phyloP scores from a whole-genome alignment of 140 eudicot species.

The Bidens hawaiensis region DNA sequence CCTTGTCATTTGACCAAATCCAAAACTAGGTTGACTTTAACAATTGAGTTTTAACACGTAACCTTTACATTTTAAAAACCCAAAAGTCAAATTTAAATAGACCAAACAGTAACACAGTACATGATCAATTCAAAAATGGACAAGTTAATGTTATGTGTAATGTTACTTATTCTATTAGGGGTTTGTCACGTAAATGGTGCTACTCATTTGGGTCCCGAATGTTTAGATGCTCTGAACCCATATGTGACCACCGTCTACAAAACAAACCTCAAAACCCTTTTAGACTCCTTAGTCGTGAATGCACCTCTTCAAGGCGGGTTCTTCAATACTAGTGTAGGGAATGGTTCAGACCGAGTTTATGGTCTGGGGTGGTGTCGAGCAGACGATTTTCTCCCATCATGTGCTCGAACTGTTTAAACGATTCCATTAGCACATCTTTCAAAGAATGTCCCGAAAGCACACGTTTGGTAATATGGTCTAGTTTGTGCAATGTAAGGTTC shows the following conservation, averaged over 20 bases:
- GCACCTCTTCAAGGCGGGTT: conserved; percentile 22
- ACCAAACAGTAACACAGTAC: background rate
- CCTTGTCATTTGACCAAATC: conserved; percentile 18
- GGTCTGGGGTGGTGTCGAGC: conserved; percentile 31
- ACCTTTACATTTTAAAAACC: background rate
- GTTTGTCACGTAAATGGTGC: conserved; percentile 7
- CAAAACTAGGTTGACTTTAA: conserved; percentile 15
- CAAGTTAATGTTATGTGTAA: conserved; percentile 1
- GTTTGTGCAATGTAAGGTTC: conserved; percentile 26
- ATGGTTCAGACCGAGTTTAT: conserved; percentile 16
- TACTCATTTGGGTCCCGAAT: background rate
- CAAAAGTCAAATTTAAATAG: background rate
- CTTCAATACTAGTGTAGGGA: conserved; percentile 21
- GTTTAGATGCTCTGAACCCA: conserved; percentile 9
- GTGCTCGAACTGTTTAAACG: conserved; percentile 17
- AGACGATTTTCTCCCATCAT: conserved; percentile 17
- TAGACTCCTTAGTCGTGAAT: background rate
- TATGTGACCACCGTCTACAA: conserved; percentile 3
- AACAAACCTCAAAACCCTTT: conserved; percentile 17
- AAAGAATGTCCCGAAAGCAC: conserved; percentile 21
- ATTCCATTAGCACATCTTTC: conserved; percentile 3
- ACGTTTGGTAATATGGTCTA: conserved; percentile 19
- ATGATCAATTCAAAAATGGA: conserved; percentile 10
- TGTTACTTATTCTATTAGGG: background rate
- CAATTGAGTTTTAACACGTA: conserved; percentile 22